A percentile compares a stretch with the other conserved stretches of the same genome.
These are phyloP conservation scores for Mangifera indica DNA, from an alignment of 345 rosid species.

Conservation along the genomic window DNA sequence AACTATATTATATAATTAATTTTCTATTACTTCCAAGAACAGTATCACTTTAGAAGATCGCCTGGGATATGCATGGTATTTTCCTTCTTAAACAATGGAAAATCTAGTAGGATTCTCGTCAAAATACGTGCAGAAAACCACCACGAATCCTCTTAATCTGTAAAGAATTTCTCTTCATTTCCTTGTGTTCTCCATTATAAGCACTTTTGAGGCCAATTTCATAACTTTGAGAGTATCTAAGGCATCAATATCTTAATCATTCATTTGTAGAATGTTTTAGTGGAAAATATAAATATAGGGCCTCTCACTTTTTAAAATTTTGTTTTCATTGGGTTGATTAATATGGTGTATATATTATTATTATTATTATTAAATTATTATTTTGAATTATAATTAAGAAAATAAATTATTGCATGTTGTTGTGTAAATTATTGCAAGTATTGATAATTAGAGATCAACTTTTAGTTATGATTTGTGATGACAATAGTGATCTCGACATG, in stretches of 20 bases:
- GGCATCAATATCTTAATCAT: not conserved
- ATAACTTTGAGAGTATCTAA: not conserved
- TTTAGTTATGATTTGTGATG: no score
- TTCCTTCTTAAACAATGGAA: not conserved
- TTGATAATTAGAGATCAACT: no score
- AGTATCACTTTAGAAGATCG: constrained; percentile 13
- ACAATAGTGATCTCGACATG: no score
- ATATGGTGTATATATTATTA: no score
- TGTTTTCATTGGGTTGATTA: no score
- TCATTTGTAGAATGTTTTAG: not conserved
- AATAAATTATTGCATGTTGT: no score
- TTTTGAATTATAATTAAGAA: no score
- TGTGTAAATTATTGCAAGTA: no score
- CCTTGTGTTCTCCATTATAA: constrained; percentile 6
- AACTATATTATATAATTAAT: not conserved
- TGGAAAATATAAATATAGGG: no score
- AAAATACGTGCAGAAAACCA: constrained; percentile 11
- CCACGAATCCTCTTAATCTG: constrained; percentile 22
- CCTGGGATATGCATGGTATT: not conserved
- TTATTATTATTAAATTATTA: no score
- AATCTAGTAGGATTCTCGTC: not conserved
- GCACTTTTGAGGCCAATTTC: constrained; percentile 12
- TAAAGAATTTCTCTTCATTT: no score
- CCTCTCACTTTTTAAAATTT: no score
- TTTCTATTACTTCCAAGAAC: constrained; percentile 13